These are phyloP conservation scores for Apiotrichum gracile DNA, from an alignment of 1,284 basidiomycete species.

Conservation along the genomic window DNA sequence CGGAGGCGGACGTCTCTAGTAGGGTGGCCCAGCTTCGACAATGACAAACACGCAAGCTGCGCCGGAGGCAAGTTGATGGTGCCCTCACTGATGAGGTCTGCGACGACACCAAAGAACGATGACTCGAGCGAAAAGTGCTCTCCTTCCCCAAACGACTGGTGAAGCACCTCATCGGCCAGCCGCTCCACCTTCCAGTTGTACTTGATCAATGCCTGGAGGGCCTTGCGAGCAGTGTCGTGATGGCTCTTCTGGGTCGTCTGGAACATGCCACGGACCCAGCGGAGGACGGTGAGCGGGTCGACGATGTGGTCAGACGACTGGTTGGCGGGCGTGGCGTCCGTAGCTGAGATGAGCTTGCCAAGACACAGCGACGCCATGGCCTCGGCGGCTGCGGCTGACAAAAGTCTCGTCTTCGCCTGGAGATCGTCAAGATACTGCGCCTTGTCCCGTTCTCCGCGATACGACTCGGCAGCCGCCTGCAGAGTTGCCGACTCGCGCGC, in stretches of 20 bases:
- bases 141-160: conserved; percentile 62
- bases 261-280: conserved; percentile 51
- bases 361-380: conserved; percentile 82
- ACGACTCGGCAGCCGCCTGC: conserved; percentile 57
- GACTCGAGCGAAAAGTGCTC: conserved; percentile 47
- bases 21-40: conserved; percentile 80
- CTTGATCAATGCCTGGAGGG: conserved; percentile 64
- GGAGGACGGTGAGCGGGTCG: conserved; percentile 46
- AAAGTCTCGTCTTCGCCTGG: conserved; percentile 62
- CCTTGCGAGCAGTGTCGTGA: conserved; percentile 54
- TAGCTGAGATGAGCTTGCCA: conserved; percentile 37
- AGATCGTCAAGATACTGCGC: conserved; percentile 56
- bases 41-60: conserved; percentile 71
- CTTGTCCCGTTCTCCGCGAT: conserved; percentile 52
- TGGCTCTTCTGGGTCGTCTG: conserved; percentile 38
- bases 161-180: conserved; percentile 65
- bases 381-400: conserved; percentile 72
- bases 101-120: conserved; percentile 71
- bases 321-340: conserved; percentile 33
- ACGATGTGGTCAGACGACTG: conserved; percentile 39
- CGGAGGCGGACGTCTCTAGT: conserved; percentile 62
- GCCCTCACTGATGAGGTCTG: conserved; percentile 54
- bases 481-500: conserved; percentile 71
- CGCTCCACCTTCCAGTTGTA: conserved; percentile 57
- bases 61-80: conserved; percentile 54